Base-by-base conservation (phyloP, 2,329 filamentous ascomycete species). In the Clarireedia homoeocarpa region DNA sequence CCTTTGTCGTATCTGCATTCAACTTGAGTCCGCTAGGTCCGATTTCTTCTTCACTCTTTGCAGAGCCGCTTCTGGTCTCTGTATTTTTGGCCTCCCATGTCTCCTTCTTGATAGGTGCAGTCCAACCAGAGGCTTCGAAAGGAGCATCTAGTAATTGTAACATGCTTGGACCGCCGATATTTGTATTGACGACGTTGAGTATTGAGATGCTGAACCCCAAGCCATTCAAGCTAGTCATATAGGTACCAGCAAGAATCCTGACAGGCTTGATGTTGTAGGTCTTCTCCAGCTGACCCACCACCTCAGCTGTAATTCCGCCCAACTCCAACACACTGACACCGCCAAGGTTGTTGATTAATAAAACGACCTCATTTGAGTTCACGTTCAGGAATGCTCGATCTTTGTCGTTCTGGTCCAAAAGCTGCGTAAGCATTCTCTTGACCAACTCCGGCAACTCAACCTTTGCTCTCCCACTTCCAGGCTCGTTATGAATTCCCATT, bases 401-500 rank as follows among this genome's bases (percentile, higher is more conserved):
- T 55, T 79, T 72, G 63, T 88, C 85, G 20, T 76, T 77, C 6
- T 73, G 71, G 61, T 85, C 80, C 36, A 89, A 72, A 58, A 87
- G 75, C 65, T 88, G 83, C 45, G 74, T 73, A 15, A 89, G 73
- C 83, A 89, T 87, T 10, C 75, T 80, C 65, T 78, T 75, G 24
- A 83, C 71, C 42, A 83, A 67, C 38, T 75, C 72, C 0, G 74
- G 70, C 9, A 82, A 68, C 14, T 73, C 69, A n/a, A 75, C 73
- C 59, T 75, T 75, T 20, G 77, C 71, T 42, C 77, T 73, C 60
- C 75, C 76, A 44, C 75, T 81, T 38, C 79, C 79, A 20, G 80
- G 75, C 65, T 84, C 81, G 62, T 87, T 87, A 68, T 88, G 84
- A 62, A 88, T 88, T 7, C 85, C 85, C 85, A 88, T 88, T 1